phyloP scores from a whole-genome alignment of 2,329 filamentous ascomycete species.

The Beauveria asiatica region DNA sequence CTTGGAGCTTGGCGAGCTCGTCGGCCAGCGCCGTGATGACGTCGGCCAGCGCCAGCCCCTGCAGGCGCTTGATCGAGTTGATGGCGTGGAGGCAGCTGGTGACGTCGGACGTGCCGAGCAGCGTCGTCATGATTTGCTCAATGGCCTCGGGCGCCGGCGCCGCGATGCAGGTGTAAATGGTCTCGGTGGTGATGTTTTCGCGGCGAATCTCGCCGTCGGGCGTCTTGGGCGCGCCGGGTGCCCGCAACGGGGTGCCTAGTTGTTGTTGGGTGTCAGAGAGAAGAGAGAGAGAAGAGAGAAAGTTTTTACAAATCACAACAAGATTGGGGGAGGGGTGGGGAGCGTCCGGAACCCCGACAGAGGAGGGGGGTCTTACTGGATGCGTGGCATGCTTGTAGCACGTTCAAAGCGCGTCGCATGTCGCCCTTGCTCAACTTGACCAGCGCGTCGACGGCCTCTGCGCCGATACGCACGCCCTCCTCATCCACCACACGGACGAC shows the following conservation, averaged over 20 bases:
- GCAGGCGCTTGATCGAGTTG: conserved; percentile 74
- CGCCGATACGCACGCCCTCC: conserved; percentile 74
- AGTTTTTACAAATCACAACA: background rate
- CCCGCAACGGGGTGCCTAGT: conserved; percentile 57
- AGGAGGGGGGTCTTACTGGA: conserved; percentile 52
- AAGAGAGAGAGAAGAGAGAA: background rate
- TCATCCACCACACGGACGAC: conserved; percentile 87
- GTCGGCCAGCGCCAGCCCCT: conserved; percentile 85
- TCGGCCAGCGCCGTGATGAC: conserved; percentile 83
- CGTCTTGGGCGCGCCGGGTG: conserved; percentile 50
- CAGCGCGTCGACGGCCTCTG: conserved; percentile 72
- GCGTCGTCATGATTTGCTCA: conserved; percentile 70
- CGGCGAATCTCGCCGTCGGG: conserved; percentile 59
- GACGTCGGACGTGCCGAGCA: conserved; percentile 79
- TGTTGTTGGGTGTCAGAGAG: background rate
- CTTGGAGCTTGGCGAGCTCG: conserved; percentile 73
- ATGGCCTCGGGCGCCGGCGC: conserved; percentile 89
- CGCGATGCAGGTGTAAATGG: conserved; percentile 96
- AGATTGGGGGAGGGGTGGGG: background rate
- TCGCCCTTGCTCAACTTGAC: conserved; percentile 88
- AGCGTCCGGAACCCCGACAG: no score
- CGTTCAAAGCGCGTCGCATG: conserved; percentile 90
- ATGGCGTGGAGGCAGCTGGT: conserved; percentile 82
- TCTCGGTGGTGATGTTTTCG: conserved; percentile 77
- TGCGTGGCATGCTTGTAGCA: conserved; percentile 92